Conservation (phyloP, 202 grass and related monocot genomes). For the Dendrocalamus latiflorus region DNA sequence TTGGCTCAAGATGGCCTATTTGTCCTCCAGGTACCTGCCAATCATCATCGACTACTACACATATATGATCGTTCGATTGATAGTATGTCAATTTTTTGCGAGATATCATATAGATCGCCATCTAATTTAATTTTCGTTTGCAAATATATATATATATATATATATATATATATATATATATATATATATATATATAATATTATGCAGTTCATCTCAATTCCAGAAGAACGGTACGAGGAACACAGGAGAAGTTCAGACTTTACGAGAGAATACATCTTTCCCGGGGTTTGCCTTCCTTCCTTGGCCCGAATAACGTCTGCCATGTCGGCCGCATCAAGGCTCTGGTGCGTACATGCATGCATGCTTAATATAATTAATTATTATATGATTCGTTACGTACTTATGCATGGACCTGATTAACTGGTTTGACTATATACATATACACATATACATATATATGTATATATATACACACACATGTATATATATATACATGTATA, state of each 20-base stretch:
- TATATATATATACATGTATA: too few relatives aligned
- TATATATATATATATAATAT: too few relatives aligned
- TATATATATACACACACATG: too few relatives aligned
- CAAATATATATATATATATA: too few relatives aligned
- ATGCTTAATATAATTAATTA: too few relatives aligned
- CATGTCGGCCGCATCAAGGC: slow-evolving; percentile 65
- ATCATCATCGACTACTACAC: background rate
- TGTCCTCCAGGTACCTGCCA: slow-evolving; percentile 53
- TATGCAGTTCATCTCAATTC: slow-evolving; percentile 81
- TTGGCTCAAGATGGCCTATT: slow-evolving; percentile 64
- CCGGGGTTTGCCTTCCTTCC: slow-evolving; percentile 72
- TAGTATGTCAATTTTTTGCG: background rate
- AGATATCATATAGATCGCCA: too few relatives aligned
- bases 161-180: too few relatives aligned
- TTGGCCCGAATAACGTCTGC: slow-evolving; percentile 66
- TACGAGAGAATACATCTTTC: slow-evolving; percentile 91
- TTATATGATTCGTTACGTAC: too few relatives aligned
- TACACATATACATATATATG: too few relatives aligned
- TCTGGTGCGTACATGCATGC: too few relatives aligned
- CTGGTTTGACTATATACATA: too few relatives aligned
- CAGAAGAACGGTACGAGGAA: slow-evolving; percentile 81
- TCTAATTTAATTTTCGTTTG: background rate
- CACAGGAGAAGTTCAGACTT: slow-evolving; percentile 86
- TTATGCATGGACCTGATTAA: too few relatives aligned
- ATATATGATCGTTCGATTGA: background rate